These are phyloP conservation scores for Myriosclerotinia duriaeana DNA, from an alignment of 2,329 filamentous ascomycete species.

Conservation along the genomic window DNA sequence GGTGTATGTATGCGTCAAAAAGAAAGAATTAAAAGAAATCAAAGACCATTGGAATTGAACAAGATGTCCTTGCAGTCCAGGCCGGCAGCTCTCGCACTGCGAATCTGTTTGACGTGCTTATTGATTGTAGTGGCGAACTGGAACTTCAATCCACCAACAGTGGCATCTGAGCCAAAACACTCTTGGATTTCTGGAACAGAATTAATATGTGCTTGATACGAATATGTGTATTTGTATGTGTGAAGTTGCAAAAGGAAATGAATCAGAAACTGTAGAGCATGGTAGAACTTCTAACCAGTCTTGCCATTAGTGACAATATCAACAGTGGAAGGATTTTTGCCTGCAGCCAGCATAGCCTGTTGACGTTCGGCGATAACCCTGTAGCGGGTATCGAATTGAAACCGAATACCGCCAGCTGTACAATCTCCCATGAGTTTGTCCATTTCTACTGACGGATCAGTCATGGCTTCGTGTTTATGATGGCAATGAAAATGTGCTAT, in stretches of 20 bases:
- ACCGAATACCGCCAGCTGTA: conserved; percentile 29
- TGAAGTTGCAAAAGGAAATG: neutral
- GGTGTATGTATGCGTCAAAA: neutral
- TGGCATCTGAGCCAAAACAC: conserved; percentile 48
- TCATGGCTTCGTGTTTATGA: neutral
- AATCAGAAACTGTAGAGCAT: neutral
- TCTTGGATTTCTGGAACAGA: conserved; percentile 19
- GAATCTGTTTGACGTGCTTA: conserved; percentile 42
- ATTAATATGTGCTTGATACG: conserved; percentile 22
- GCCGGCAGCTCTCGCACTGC: conserved; percentile 34
- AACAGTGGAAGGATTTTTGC: conserved; percentile 39
- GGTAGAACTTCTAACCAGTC: conserved; percentile 6
- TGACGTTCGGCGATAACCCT: conserved; percentile 54
- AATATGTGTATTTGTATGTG: neutral
- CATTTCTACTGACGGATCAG: conserved; percentile 17
- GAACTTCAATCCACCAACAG: conserved; percentile 44
- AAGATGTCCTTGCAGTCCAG: conserved; percentile 36
- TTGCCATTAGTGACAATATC: conserved; percentile 13
- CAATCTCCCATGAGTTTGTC: conserved; percentile 27
- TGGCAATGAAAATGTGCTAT: neutral
- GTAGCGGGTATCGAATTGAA: conserved; percentile 40
- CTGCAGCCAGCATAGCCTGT: conserved; percentile 46
- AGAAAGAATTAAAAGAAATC: neutral
- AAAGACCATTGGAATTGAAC: conserved; percentile 5
- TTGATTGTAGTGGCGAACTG: conserved; percentile 40